Conservation (phyloP, 163 green algal species). For the Chlamydomonas reinhardtii region DNA sequence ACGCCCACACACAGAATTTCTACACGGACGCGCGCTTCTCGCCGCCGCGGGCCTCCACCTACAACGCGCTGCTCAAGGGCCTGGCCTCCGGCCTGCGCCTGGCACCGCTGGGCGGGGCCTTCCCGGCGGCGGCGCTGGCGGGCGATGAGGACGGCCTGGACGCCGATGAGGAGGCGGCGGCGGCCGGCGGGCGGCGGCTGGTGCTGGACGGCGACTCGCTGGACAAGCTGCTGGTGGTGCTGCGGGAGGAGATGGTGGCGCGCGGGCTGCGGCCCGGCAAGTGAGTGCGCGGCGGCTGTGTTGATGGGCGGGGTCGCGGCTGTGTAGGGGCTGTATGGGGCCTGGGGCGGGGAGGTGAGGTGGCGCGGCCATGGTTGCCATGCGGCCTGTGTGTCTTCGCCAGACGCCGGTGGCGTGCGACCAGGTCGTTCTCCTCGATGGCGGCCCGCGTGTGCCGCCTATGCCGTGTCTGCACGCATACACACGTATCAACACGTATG, state of each 20-base stretch:
- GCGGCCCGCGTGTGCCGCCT: too few relatives aligned
- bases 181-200: not conserved
- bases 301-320: too few relatives aligned
- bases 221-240: slow-evolving; percentile 2
- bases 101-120: not conserved
- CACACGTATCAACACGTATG: too few relatives aligned
- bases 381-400: too few relatives aligned
- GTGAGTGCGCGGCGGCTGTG: not conserved
- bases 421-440: too few relatives aligned
- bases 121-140: not conserved
- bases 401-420: too few relatives aligned
- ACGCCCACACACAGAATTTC: not conserved
- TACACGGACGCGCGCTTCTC: slow-evolving; percentile 5
- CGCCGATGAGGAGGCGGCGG: not conserved
- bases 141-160: not conserved
- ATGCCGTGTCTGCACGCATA: too few relatives aligned
- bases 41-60: slow-evolving; percentile 23
- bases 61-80: slow-evolving; percentile 59
- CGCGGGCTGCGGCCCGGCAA: slow-evolving; percentile 54
- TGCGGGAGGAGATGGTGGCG: slow-evolving; percentile 60
- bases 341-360: too few relatives aligned
- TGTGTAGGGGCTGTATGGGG: too few relatives aligned
- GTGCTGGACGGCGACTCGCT: not conserved
- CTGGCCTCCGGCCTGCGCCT: slow-evolving; percentile 52
- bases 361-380: too few relatives aligned